Conservation (phyloP, 305 asterid species). For the Ajuga reptans region DNA sequence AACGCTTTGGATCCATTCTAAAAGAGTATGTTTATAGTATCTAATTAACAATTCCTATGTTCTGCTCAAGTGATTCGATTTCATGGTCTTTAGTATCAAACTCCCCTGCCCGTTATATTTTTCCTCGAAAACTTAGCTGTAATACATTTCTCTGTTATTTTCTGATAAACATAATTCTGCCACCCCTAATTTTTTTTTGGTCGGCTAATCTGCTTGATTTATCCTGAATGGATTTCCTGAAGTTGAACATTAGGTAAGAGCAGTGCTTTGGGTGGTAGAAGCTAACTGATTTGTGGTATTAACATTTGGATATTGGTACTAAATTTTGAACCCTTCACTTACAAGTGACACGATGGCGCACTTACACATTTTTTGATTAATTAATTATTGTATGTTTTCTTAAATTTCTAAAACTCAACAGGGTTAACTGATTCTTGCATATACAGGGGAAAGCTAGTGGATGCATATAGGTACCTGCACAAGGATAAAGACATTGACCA, state of each 20-base stretch:
- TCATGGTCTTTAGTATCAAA: background rate
- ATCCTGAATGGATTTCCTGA: background rate
- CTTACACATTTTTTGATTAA: background rate
- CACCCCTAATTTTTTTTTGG: background rate
- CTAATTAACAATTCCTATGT: background rate
- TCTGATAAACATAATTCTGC: background rate
- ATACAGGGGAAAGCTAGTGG: conserved; percentile 68
- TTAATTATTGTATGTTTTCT: background rate
- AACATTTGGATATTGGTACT: background rate
- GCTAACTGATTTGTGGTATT: background rate
- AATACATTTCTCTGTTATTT: background rate
- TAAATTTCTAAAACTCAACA: background rate
- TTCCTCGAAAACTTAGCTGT: background rate
- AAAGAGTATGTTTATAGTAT: conserved; percentile 51
- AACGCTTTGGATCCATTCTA: conserved; percentile 61
- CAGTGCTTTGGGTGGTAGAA: background rate
- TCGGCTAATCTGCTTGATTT: background rate
- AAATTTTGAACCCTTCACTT: background rate
- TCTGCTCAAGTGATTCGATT: background rate
- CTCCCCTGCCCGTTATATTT: background rate
- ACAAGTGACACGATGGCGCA: background rate
- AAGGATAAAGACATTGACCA: conserved; percentile 66
- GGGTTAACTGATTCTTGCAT: too few relatives aligned
- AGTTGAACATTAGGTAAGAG: conserved; percentile 4
- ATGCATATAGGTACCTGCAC: conserved; percentile 74